Evolutionary conservation across 345 rosid genomes (phyloP), one percentile per base, ranked within the genome.

Genomic region (Eucalyptus urophylla): DNA sequence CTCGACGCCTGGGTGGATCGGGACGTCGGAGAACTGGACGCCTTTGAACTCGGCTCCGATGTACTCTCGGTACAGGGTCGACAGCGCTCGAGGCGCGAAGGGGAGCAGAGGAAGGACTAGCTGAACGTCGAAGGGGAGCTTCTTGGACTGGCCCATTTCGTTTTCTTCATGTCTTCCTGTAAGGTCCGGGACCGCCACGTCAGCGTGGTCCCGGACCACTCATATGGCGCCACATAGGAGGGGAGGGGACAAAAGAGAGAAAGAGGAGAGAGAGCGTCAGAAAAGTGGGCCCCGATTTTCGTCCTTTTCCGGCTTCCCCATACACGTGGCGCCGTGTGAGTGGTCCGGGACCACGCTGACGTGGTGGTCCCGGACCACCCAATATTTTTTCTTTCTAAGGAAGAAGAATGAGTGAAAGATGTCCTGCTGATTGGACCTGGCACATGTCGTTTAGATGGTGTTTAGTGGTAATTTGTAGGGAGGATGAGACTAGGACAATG

Each of bases 41-140:
- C 86, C 80, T 8, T 91, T 89, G 91, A 90, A 90, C 67, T 87
- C 88, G 3, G 93, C 93, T 60, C 93, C 92, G 44, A 92, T 92
- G 89, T 91, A 91, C 58, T 90, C 92, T n/a, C 91, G 58, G 86
- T 89, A 91, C 16, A 91, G 76, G 86, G 88, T 56, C 33, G 65
- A 86, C 16, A 37, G 27, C 27, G 80, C 80, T 69, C 19, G 43
- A 33, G 80, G 7, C 37, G 44, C 80, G 80, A 69, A 69, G 43
- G 4, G 80, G 43, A 17, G 37, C 80, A 69, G 24, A 11, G 8
- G 40, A 1, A 69, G 43, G 43, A 31, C 80, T 16, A 33, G 80
- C 12, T 33, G 44, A 69, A 69, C 11, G 44, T 21, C 37, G 80
- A 9, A 69, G 80, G 40, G 33, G 80, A 69, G 43, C 80, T 69